These are phyloP conservation scores for Amanita polypyramis DNA, from an alignment of 768 basidiomycete species.

Conservation along the genomic window DNA sequence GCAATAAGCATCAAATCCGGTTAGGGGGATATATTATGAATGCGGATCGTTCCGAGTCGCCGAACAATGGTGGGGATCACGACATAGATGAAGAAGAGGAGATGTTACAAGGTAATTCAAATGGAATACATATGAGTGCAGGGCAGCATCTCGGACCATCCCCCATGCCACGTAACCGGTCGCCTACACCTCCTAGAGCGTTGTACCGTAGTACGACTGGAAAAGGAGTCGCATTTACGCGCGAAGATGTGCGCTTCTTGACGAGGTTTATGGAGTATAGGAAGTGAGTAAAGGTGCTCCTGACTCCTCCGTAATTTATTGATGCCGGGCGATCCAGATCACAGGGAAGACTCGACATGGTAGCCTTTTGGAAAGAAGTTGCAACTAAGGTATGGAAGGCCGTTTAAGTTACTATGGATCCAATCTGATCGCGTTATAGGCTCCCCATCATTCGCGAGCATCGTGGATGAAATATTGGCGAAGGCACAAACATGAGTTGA, in stretches of 20 bases:
- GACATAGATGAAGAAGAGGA: conserved; percentile 32
- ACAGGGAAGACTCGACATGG: conserved; percentile 61
- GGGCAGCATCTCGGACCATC: conserved; percentile 22
- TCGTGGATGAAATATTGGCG: conserved; percentile 95
- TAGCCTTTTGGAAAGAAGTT: conserved; percentile 71
- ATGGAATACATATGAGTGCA: conserved; percentile 35
- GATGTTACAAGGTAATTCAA: conserved; percentile 19
- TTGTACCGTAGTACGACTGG: conserved; percentile 80
- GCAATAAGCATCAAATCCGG: conserved; percentile 90
- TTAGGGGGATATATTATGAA: conserved; percentile 79
- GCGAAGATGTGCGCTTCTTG: conserved; percentile 71
- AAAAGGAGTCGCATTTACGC: conserved; percentile 83
- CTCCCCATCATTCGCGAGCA: conserved; percentile 83
- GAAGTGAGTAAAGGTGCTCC: conserved; percentile 35
- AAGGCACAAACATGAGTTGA: conserved; percentile 76
- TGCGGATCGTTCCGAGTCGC: conserved; percentile 36
- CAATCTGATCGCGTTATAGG: conserved; percentile 27
- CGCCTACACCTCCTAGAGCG: conserved; percentile 73
- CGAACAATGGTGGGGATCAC: conserved; percentile 33
- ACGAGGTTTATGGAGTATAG: conserved; percentile 71
- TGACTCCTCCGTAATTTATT: neutral
- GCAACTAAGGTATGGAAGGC: conserved; percentile 41
- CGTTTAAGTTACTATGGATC: neutral
- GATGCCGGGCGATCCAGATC: conserved; percentile 23
- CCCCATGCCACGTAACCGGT: conserved; percentile 39